Evolutionary conservation across 2,329 filamentous ascomycete species (phyloP).

Genomic region (Purpureocillium lavendulum): DNA sequence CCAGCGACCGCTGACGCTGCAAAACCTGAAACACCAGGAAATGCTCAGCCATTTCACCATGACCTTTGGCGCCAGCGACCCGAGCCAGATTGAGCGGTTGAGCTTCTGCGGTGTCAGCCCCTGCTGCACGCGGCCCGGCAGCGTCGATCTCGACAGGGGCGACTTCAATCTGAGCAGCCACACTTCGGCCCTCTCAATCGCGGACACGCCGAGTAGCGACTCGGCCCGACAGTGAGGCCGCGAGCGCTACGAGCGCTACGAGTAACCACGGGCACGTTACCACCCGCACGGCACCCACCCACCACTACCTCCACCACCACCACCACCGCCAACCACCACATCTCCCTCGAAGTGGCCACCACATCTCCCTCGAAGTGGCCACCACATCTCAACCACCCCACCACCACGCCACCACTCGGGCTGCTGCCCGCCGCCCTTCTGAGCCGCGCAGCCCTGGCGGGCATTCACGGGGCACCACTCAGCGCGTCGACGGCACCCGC

Average conservation of each 20-base stretch:
- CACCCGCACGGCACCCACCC: background rate
- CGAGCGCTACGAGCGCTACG: background rate
- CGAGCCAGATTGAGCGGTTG: slow-evolving; percentile 20
- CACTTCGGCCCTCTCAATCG: slow-evolving; percentile 1
- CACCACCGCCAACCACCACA: too few relatives aligned
- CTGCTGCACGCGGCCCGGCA: slow-evolving; percentile 31
- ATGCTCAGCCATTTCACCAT: slow-evolving; percentile 36
- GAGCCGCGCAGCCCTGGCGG: too few relatives aligned
- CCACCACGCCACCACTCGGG: too few relatives aligned
- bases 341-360: too few relatives aligned
- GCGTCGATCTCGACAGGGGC: slow-evolving; percentile 21
- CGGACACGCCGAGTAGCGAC: slow-evolving; percentile 6
- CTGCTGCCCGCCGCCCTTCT: too few relatives aligned
- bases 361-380: too few relatives aligned
- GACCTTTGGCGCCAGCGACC: slow-evolving; percentile 32
- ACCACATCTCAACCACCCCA: too few relatives aligned
- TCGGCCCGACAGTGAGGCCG: slow-evolving; percentile 8
- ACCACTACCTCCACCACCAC: too few relatives aligned
- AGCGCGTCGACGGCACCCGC: too few relatives aligned
- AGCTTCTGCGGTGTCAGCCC: slow-evolving; percentile 33
- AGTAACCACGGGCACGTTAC: background rate
- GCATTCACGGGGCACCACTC: too few relatives aligned
- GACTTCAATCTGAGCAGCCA: slow-evolving; percentile 1
- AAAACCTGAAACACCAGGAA: slow-evolving; percentile 38
- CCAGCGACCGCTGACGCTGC: slow-evolving; percentile 34